phyloP scores from a whole-genome alignment of 805 yeast species.

The Metschnikowia dekortorum region DNA sequence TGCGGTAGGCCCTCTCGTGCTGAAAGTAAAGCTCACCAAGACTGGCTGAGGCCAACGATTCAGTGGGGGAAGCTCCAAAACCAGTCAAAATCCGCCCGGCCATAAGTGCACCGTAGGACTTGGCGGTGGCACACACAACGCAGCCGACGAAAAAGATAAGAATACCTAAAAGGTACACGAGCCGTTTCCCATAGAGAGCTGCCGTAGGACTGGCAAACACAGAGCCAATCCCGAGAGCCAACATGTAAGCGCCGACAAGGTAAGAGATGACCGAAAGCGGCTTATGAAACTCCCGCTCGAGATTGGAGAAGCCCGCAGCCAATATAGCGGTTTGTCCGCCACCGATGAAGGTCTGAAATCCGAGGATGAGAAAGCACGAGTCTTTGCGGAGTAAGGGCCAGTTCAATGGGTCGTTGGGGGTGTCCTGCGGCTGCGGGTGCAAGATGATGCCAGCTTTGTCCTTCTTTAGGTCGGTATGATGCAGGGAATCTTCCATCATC shows the following conservation, averaged over 20 bases:
- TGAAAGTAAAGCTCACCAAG: constrained; percentile 59
- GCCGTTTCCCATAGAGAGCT: constrained; percentile 52
- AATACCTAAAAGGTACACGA: constrained; percentile 48
- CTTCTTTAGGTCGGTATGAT: constrained; percentile 32
- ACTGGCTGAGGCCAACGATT: constrained; percentile 55
- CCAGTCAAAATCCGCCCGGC: constrained; percentile 57
- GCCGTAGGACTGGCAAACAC: constrained; percentile 56
- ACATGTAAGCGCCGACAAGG: constrained; percentile 56
- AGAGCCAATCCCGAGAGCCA: constrained; percentile 56
- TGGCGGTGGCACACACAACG: constrained; percentile 51
- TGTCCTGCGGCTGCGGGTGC: constrained; percentile 58
- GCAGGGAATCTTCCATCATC: constrained; percentile 27
- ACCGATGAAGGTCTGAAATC: constrained; percentile 54
- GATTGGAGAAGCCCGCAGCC: constrained; percentile 49
- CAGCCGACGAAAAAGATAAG: constrained; percentile 47
- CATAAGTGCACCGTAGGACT: constrained; percentile 46
- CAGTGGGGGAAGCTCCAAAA: constrained; percentile 59
- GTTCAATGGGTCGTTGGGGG: constrained; percentile 62
- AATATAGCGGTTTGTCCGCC: constrained; percentile 61
- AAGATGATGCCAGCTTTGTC: constrained; percentile 48
- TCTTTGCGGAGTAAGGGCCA: constrained; percentile 63
- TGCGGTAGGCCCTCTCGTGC: constrained; percentile 57
- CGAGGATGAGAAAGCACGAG: constrained; percentile 47
- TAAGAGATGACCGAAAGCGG: constrained; percentile 43
- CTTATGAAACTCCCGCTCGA: constrained; percentile 41